phyloP scores from a whole-genome alignment of 768 basidiomycete genomes.

The Lentinula lateritia region DNA sequence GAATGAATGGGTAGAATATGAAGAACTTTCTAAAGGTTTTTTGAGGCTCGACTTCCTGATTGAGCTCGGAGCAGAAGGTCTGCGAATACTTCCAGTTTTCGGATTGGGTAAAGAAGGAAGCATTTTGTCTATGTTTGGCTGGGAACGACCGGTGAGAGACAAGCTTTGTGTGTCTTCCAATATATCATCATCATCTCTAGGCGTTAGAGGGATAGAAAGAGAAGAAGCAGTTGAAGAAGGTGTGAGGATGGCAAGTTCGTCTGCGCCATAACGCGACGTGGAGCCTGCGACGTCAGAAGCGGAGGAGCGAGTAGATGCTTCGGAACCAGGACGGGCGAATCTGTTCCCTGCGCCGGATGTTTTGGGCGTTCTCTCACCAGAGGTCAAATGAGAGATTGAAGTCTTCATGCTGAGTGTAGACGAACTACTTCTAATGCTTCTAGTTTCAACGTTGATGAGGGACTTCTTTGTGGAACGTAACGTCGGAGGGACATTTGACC shows the following conservation, averaged over 20 bases:
- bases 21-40: slow-evolving; percentile 5
- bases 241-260: slow-evolving; percentile 8
- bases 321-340: background rate
- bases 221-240: slow-evolving; percentile 26
- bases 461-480: background rate
- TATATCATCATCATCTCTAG: slow-evolving; percentile 20
- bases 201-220: slow-evolving; percentile 28
- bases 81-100: slow-evolving; percentile 10
- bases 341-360: background rate
- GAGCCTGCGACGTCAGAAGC: slow-evolving; percentile 12
- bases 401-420: background rate
- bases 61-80: slow-evolving; percentile 2
- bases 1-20: slow-evolving; percentile 2
- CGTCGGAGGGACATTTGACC: background rate
- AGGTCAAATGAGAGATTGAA: background rate
- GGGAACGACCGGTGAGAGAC: slow-evolving; percentile 7
- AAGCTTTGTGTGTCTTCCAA: background rate
- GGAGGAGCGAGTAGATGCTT: slow-evolving; percentile 4
- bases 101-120: slow-evolving; percentile 25
- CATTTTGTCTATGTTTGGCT: slow-evolving; percentile 20
- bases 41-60: background rate
- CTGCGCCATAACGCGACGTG: slow-evolving; percentile 13
- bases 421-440: background rate
- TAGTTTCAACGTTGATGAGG: background rate
- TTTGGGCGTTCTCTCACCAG: slow-evolving; percentile 2